Conservation (phyloP, 2,329 filamentous ascomycete species). For the Paraconiothyrium sp. region DNA sequence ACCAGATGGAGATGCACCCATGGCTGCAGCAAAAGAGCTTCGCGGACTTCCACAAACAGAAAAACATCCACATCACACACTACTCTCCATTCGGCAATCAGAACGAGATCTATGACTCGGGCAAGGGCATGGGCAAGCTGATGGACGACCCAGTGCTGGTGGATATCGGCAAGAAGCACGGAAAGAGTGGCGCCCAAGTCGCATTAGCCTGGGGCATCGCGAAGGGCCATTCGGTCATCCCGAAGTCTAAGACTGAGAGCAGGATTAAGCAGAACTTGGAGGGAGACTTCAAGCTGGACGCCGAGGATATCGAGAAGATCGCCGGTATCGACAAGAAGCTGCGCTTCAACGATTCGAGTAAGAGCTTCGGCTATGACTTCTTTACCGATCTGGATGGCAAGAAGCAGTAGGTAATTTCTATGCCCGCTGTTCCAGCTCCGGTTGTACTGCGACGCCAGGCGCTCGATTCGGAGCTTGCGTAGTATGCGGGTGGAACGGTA, state of each 20-base stretch:
- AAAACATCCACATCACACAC: slow-evolving; percentile 45
- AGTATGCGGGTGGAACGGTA: background rate
- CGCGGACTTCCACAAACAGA: slow-evolving; percentile 36
- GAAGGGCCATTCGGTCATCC: slow-evolving; percentile 49
- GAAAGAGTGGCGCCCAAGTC: slow-evolving; percentile 81
- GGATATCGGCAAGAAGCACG: slow-evolving; percentile 71
- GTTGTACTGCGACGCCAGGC: background rate
- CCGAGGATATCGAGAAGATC: slow-evolving; percentile 75
- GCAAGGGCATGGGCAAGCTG: slow-evolving; percentile 45
- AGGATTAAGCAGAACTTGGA: slow-evolving; percentile 44
- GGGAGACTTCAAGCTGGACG: slow-evolving; percentile 75
- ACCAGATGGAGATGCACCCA: slow-evolving; percentile 46
- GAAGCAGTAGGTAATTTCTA: slow-evolving; percentile 23
- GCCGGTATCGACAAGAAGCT: slow-evolving; percentile 67
- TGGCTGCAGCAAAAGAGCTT: slow-evolving; percentile 41
- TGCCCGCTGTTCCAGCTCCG: background rate
- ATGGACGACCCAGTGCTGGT: slow-evolving; percentile 68
- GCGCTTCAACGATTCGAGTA: slow-evolving; percentile 69
- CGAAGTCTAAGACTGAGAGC: slow-evolving; percentile 44
- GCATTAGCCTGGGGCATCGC: slow-evolving; percentile 89
- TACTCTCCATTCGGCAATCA: slow-evolving; percentile 49
- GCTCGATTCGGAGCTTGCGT: background rate
- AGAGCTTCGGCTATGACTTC: slow-evolving; percentile 66
- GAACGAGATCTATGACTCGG: slow-evolving; percentile 43
- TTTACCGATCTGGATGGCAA: slow-evolving; percentile 67